Evolutionary conservation across 352 stramenopile species (phyloP).

Genomic region (Pythium insidiosum): DNA sequence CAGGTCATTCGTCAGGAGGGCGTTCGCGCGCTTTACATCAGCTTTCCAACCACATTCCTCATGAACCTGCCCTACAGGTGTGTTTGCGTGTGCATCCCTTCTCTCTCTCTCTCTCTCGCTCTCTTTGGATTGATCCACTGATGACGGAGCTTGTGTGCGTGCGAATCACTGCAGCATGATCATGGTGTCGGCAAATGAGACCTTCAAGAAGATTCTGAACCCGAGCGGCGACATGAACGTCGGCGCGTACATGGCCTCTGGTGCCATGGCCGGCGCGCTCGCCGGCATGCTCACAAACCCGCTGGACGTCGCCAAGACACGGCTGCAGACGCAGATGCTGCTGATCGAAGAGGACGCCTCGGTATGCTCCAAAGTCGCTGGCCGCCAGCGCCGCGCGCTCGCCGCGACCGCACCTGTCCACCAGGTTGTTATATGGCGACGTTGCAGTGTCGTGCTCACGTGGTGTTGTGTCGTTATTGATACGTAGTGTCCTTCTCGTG

Average conservation of each 20-base stretch:
- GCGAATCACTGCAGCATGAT: slow-evolving; percentile 74
- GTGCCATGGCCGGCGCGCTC: slow-evolving; percentile 89
- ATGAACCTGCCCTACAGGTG: slow-evolving; percentile 98
- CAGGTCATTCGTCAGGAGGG: slow-evolving; percentile 76
- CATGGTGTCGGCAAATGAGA: slow-evolving; percentile 98
- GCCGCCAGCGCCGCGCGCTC: too few species aligned
- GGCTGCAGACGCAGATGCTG: slow-evolving; percentile 92
- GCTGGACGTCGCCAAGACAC: slow-evolving; percentile 98
- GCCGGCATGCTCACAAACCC: slow-evolving; percentile 92
- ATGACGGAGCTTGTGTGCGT: background rate
- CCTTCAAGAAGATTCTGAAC: slow-evolving; percentile 92
- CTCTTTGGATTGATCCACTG: too few species aligned
- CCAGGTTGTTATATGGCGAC: too few species aligned
- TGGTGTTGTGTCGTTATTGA: slow-evolving; percentile 26
- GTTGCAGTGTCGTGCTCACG: slow-evolving; percentile 28
- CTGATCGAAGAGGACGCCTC: slow-evolving; percentile 45
- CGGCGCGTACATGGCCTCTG: slow-evolving; percentile 89
- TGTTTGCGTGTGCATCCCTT: too few species aligned
- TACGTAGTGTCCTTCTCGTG: slow-evolving; percentile 64
- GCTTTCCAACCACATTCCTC: slow-evolving; percentile 95
- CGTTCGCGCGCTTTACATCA: slow-evolving; percentile 86
- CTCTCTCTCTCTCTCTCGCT: too few species aligned
- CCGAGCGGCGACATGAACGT: slow-evolving; percentile 84
- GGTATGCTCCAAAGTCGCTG: too few species aligned
- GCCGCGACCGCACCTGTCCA: too few species aligned